These are phyloP conservation scores for Zygoascus flipseniorum DNA, from an alignment of 805 yeast genomes.

Conservation along the genomic window DNA sequence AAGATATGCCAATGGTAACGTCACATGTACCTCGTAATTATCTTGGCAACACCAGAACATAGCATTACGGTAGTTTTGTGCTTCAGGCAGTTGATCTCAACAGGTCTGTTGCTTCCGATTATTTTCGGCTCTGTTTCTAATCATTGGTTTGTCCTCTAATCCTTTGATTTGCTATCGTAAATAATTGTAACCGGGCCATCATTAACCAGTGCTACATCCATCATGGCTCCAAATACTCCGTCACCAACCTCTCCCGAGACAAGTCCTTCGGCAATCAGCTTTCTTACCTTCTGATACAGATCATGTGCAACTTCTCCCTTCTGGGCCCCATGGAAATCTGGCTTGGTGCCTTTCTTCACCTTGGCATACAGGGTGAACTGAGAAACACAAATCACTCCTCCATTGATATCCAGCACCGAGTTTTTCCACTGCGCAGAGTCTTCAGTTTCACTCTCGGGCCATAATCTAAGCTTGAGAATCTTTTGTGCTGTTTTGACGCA, in stretches of 20 bases:
- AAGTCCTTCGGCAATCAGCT: constrained; percentile 20
- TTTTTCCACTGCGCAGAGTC: constrained; percentile 69
- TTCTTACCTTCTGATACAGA: constrained; percentile 41
- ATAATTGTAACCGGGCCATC: constrained; percentile 92
- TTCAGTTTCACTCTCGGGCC: constrained; percentile 57
- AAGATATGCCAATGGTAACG: neutral
- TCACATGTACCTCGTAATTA: neutral
- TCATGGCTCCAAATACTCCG: constrained; percentile 94
- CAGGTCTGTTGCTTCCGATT: neutral
- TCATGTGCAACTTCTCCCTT: constrained; percentile 54
- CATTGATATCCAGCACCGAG: constrained; percentile 53
- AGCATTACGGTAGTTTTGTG: too few relatives aligned
- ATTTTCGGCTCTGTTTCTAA: neutral
- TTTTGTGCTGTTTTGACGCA: constrained; percentile 61
- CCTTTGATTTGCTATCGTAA: constrained; percentile 50
- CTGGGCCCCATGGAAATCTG: constrained; percentile 90
- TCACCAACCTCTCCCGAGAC: constrained; percentile 61
- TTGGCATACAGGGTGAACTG: constrained; percentile 87
- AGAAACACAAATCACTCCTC: constrained; percentile 72
- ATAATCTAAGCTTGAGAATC: constrained; percentile 55
- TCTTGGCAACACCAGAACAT: too few relatives aligned
- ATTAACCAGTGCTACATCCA: constrained; percentile 82
- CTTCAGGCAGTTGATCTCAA: too few relatives aligned
- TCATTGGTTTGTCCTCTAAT: constrained; percentile 6
- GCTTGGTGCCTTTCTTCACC: constrained; percentile 85